These are phyloP conservation scores for Kodamaea kakaduensis DNA, from an alignment of 805 yeast genomes.

Conservation along the genomic window DNA sequence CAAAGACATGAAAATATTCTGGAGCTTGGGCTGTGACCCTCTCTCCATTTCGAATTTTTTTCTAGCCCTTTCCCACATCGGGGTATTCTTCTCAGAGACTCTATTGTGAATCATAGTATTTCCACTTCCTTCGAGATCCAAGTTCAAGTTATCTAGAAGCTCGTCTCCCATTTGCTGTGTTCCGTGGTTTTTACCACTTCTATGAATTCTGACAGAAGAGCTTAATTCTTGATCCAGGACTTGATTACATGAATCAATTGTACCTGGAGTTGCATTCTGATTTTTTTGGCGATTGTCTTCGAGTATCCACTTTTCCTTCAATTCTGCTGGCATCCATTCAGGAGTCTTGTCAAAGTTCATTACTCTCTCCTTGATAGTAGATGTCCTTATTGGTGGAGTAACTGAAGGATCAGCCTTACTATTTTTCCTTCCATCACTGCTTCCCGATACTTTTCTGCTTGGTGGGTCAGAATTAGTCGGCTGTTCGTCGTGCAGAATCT, in stretches of 20 bases:
- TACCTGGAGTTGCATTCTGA: too few relatives aligned
- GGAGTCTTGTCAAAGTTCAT: slow-evolving; percentile 26
- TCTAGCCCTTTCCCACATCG: slow-evolving; percentile 34
- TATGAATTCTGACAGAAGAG: slow-evolving; percentile 25
- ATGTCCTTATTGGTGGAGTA: slow-evolving; percentile 20
- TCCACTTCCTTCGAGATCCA: slow-evolving; percentile 19
- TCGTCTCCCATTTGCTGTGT: background rate
- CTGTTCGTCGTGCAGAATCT: too few relatives aligned
- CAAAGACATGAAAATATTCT: slow-evolving; percentile 26
- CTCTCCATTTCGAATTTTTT: slow-evolving; percentile 26
- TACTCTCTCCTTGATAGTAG: slow-evolving; percentile 18
- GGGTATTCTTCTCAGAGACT: slow-evolving; percentile 18
- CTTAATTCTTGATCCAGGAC: slow-evolving; percentile 13
- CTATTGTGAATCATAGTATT: slow-evolving; percentile 35
- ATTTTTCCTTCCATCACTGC: too few relatives aligned
- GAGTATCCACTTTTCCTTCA: slow-evolving; percentile 31
- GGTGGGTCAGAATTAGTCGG: too few relatives aligned
- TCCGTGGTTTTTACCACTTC: slow-evolving; percentile 7
- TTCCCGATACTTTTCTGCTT: too few relatives aligned
- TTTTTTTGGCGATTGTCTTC: slow-evolving; percentile 1
- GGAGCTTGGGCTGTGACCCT: slow-evolving; percentile 24
- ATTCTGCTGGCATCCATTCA: slow-evolving; percentile 41
- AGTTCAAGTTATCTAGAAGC: slow-evolving; percentile 10
- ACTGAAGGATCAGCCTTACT: too few relatives aligned
- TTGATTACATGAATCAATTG: too few relatives aligned